Conservation (phyloP, 495 filamentous ascomycete genomes). For the Letharia lupina region DNA sequence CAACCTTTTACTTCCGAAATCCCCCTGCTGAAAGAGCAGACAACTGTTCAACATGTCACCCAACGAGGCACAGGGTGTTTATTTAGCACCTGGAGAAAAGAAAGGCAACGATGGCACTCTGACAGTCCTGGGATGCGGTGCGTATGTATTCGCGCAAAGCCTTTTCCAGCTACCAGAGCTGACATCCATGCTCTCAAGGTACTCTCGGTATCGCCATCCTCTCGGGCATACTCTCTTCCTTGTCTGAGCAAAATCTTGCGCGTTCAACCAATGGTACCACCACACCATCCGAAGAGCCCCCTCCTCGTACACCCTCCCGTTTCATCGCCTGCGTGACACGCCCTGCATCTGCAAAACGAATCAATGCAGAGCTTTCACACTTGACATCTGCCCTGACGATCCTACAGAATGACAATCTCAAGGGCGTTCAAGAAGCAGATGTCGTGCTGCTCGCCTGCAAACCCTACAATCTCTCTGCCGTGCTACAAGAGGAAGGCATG, state of each 20-base stretch:
- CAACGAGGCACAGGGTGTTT: background rate
- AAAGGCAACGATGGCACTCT: constrained; percentile 46
- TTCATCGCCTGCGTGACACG: constrained; percentile 73
- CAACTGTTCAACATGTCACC: background rate
- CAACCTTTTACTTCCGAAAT: no score
- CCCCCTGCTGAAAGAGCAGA: background rate
- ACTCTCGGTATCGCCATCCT: constrained; percentile 82
- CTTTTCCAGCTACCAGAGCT: constrained; percentile 1
- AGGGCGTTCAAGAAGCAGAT: constrained; percentile 49
- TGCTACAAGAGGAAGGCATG: constrained; percentile 59
- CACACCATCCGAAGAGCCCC: constrained; percentile 40
- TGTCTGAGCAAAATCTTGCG: constrained; percentile 36
- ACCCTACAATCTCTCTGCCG: constrained; percentile 59
- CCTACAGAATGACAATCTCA: constrained; percentile 50
- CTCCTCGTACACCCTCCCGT: constrained; percentile 51
- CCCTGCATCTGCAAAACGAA: constrained; percentile 51
- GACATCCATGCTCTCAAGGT: constrained; percentile 34
- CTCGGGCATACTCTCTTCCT: constrained; percentile 64
- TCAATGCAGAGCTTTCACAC: constrained; percentile 47
- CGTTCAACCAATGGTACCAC: constrained; percentile 39
- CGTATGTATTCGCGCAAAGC: constrained; percentile 24
- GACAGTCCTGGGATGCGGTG: constrained; percentile 67
- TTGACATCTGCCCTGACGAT: constrained; percentile 28
- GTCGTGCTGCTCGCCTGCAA: constrained; percentile 70
- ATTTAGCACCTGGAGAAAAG: background rate